Base-by-base conservation (phyloP, 2,329 filamentous ascomycete genomes). In the Gnomoniopsis sp. region DNA sequence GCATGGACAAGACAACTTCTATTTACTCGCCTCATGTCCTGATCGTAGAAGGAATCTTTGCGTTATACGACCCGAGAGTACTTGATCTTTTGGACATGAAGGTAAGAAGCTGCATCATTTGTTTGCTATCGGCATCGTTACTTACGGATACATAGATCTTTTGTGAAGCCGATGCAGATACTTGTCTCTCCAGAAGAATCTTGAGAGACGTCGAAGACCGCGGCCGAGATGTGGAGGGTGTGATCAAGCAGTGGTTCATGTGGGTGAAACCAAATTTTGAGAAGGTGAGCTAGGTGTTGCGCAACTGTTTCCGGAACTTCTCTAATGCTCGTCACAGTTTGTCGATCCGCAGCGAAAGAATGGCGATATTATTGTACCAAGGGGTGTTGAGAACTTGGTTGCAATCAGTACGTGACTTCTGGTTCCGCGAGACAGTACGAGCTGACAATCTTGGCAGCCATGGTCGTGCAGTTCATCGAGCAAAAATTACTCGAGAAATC, bases 181-280 rank as follows among this genome's bases (percentile, higher is more conserved):
- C 96, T 2, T 99, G 95, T 70, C 80, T 99, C 50, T 93, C 93
- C 26, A 82, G 93, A 74, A 82, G 93, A 83, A 86, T 96, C 65
- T 78, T 91, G 41, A 89, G 95, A 68, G 95, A 99, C 74, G 91
- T 98, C 22, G 86, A 86, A 66, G 91, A 96, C 67, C 87, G 95
- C 68, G 93, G 90, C 3, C 85, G 95, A 69, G 93, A 96, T 68
- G 89, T 98, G 58, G 90, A 97, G 70, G 95, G 95, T 44, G 93
- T 93, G 68, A 93, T 99, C 72, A 98, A 98, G 74, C 95, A 99
- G 72, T 99, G 95, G 95, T 97, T 98, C 71, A 79, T 78, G 12
- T 99, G 90, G 70, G 95, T 99, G 47, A 99, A 99, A 74, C 95
- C 95, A 3, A 98, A 98, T 69, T 98, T 96, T 68, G 89, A 93